A percentile compares a stretch with the other conserved stretches of the same genome.
Conservation (phyloP, 306 rosid genomes). For the Cotoneaster glaucophyllus region DNA sequence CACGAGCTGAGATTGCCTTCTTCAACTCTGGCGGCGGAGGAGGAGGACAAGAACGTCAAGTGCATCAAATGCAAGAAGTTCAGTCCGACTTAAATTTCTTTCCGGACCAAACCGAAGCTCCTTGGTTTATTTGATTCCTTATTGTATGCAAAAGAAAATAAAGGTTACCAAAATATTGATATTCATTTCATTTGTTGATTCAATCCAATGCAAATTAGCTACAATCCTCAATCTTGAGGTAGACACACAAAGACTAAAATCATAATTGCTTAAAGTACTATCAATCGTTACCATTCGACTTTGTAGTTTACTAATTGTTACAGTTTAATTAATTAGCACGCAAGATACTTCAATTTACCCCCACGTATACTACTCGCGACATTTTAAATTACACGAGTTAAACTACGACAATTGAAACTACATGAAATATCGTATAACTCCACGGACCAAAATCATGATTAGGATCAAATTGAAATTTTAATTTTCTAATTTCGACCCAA, state of each 20-base stretch:
- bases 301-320: too few species aligned
- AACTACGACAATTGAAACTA: too few species aligned
- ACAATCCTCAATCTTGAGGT: not conserved
- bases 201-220: not conserved
- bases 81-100: constrained; percentile 13
- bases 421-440: too few species aligned
- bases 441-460: too few species aligned
- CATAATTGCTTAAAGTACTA: too few species aligned
- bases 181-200: not conserved
- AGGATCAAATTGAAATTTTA: too few species aligned
- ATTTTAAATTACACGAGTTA: too few species aligned
- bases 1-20: constrained; percentile 43
- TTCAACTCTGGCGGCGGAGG: constrained; percentile 13
- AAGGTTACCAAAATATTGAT: not conserved
- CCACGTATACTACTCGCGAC: not conserved
- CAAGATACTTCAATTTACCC: too few species aligned
- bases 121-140: constrained; percentile 10
- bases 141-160: not conserved
- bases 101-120: constrained; percentile 18
- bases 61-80: not conserved
- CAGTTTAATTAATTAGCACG: too few species aligned
- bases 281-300: too few species aligned
- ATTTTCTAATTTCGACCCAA: too few species aligned
- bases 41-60: not conserved
- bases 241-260: too few species aligned